Evolutionary conservation across 352 stramenopile genomes (phyloP), one percentile per base, ranked within the genome.

Genomic region (Globisporangium sylvaticum): DNA sequence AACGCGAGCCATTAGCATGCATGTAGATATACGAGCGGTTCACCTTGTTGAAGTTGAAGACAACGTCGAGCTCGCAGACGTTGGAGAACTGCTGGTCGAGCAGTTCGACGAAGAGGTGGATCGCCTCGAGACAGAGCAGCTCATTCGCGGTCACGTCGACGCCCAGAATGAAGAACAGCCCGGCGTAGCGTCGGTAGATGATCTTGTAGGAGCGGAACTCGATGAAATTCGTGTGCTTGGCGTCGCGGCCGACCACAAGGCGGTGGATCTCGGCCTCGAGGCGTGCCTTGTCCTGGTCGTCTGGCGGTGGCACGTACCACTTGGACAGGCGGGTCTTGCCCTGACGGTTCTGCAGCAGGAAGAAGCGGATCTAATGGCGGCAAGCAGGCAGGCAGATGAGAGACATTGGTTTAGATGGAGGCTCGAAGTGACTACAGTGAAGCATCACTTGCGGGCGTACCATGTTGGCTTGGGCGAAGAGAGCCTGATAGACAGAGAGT

Each of bases 241-340:
- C 72, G 68, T 97, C 92, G 58, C 94, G 81, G 10, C 78, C 83
- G 22, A 97, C 80, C 50, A 98, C 91, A 39, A 98, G 78, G 18
- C 89, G 80, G 73, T 97, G 89, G 69, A 98, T 95, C 69, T 98
- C 93, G 55, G 79, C 71, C 74, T 98, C 93, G 14, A 98, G 79
- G 6, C 87, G 84, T 55, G 81, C 76, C 72, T 94, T 92, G 65
- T 91, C 83, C 67, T 90, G 80, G 66, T 96, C 89, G 55, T 94
- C 82, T 25, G 89, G 79, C 61, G 87, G 86, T 22, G 88, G 85
- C 63, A 92, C 84, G 75, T 99, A 99, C 95, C 96, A 99, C 89
- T 99, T 99, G 63, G 97, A 99, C 39, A 99, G 77, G 12, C 98
- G 86, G n/a, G 97, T 99, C 79, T 99, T 99, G 37, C 98, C 98